phyloP scores from a whole-genome alignment of 192 early-diverging fungal genomes.

The Pecoramyces ruminantium region DNA sequence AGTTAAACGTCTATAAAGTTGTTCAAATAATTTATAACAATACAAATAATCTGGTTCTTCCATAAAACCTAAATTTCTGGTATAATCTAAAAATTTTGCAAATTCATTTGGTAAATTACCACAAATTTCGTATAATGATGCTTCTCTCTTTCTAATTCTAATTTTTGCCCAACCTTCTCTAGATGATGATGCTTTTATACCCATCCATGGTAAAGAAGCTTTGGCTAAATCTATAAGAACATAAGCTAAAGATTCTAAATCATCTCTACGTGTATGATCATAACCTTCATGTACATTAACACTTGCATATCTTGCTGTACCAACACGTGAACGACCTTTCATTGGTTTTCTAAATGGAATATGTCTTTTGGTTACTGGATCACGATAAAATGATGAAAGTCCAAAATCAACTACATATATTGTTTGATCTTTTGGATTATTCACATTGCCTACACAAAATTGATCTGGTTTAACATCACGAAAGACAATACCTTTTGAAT shows the following conservation, averaged over 20 bases:
- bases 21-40: not conserved
- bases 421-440: not conserved
- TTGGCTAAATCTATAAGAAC: not conserved
- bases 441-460: not conserved
- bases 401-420: not conserved
- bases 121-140: not conserved
- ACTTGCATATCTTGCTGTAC: not conserved
- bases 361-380: not conserved
- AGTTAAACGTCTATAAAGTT: not conserved
- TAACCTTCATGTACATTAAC: not conserved
- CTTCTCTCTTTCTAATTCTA: not conserved
- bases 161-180: not conserved
- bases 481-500: not conserved
- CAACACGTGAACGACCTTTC: not conserved
- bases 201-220: not conserved
- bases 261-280: not conserved
- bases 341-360: not conserved
- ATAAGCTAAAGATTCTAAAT: not conserved
- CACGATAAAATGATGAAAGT: not conserved
- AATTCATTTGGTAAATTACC: not conserved
- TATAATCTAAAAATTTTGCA: not conserved
- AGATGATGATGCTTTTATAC: not conserved
- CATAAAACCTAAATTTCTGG: not conserved
- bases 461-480: not conserved
- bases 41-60: not conserved